Percentiles rank a stretch among this genome's conserved stretches.
phyloP scores from a whole-genome alignment of 768 basidiomycete genomes.

The Botryobasidium botryosum region DNA sequence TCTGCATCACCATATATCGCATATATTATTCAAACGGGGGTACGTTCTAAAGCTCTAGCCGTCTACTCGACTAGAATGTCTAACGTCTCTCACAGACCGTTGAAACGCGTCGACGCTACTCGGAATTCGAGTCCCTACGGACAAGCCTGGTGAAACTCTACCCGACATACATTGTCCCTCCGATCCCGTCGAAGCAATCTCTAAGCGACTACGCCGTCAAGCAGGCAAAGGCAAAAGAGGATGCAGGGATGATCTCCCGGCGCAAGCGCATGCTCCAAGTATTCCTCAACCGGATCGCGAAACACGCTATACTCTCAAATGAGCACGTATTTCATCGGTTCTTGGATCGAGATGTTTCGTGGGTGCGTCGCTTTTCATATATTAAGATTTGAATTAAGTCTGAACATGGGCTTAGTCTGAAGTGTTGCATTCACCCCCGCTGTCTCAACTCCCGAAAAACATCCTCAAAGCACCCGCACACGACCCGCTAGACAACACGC shows the following conservation, averaged over 20 bases:
- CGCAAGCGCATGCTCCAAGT: conserved; percentile 91
- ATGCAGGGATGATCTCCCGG: conserved; percentile 75
- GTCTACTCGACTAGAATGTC: conserved; percentile 8
- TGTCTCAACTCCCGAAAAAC: conserved; percentile 88
- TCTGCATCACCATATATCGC: conserved; percentile 84
- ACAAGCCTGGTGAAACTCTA: conserved; percentile 71
- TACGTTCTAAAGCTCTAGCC: conserved; percentile 22
- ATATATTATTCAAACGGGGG: conserved; percentile 83
- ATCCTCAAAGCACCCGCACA: conserved; percentile 89
- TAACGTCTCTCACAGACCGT: conserved; percentile 34
- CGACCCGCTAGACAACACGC: conserved; percentile 70
- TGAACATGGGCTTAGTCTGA: conserved; percentile 40
- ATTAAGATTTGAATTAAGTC: neutral
- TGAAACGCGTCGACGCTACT: conserved; percentile 81
- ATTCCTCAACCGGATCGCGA: conserved; percentile 76
- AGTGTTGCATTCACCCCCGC: conserved; percentile 80
- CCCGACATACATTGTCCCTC: conserved; percentile 91
- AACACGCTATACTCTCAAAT: conserved; percentile 88
- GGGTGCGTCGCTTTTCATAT: conserved; percentile 37
- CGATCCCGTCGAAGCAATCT: conserved; percentile 93
- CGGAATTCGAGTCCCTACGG: conserved; percentile 91
- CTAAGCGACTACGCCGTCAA: conserved; percentile 95
- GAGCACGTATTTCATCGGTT: conserved; percentile 96
- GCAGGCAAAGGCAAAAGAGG: conserved; percentile 92
- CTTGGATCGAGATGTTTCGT: conserved; percentile 87